phyloP scores from a whole-genome alignment of 805 yeast genomes.

The Pichia scutulata region DNA sequence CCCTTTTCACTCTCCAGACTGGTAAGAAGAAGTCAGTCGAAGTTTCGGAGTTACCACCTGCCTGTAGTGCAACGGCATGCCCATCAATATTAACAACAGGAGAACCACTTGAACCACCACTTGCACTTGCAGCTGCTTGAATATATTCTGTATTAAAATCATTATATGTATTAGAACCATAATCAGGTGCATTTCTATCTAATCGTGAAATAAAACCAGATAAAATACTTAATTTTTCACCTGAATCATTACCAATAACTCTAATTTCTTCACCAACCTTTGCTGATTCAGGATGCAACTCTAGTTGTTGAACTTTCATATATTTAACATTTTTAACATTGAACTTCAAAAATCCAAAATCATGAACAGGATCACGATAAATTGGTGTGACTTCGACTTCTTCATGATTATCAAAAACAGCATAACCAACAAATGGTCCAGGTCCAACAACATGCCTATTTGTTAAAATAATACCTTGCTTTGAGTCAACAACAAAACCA shows the following conservation, averaged over 20 bases:
- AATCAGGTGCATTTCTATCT: slow-evolving; percentile 92
- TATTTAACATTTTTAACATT: slow-evolving; percentile 66
- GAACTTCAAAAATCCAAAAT: slow-evolving; percentile 81
- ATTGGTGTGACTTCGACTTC: slow-evolving; percentile 81
- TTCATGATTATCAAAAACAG: slow-evolving; percentile 90
- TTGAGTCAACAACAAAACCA: slow-evolving; percentile 85
- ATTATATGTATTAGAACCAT: slow-evolving; percentile 79
- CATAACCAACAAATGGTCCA: slow-evolving; percentile 89
- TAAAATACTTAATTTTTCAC: slow-evolving; percentile 82
- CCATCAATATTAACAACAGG: slow-evolving; percentile 93
- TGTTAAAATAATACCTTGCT: slow-evolving; percentile 75
- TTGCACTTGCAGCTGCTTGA: slow-evolving; percentile 93
- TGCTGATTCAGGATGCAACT: slow-evolving; percentile 73
- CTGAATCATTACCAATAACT: slow-evolving; percentile 95
- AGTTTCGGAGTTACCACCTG: slow-evolving; percentile 88
- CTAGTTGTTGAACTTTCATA: slow-evolving; percentile 60
- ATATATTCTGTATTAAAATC: slow-evolving; percentile 92
- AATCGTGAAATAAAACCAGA: slow-evolving; percentile 80
- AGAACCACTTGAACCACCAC: slow-evolving; percentile 94
- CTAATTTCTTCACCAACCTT: slow-evolving; percentile 89
- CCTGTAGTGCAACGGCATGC: slow-evolving; percentile 82
- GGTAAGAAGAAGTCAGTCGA: slow-evolving; percentile 92
- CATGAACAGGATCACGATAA: slow-evolving; percentile 92
- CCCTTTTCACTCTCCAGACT: slow-evolving; percentile 73
- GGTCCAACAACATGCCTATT: slow-evolving; percentile 95